Evolutionary conservation across 495 filamentous ascomycete genomes (phyloP), one percentile per base, ranked within the genome.

Genomic region (Aspergillus ellipticus): DNA sequence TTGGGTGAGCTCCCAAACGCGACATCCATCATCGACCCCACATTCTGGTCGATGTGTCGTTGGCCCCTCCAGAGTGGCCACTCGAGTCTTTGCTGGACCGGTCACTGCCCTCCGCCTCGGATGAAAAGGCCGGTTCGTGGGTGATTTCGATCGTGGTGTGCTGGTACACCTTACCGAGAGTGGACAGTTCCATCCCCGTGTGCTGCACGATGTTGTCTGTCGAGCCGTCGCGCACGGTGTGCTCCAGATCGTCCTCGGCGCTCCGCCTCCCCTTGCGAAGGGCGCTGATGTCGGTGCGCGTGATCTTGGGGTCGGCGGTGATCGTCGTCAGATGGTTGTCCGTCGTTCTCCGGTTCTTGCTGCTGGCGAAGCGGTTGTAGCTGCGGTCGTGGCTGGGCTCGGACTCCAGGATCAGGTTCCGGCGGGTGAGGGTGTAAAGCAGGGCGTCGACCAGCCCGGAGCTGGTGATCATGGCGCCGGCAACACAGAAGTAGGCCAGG

Each of bases 371-470:
- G 10, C 66, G 66, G 62, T 70, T 66, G 53, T 75, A 74, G 42
- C 71, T 74, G 37, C 58, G 66, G 47, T 73, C 66, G 15, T 66
- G 24, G 51, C 72, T 75, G 24, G 71, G 67, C 53, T 78, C 74
- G 15, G 74, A 74, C 42, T 76, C 68, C 53, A 74, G 64, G 58
- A 80, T 72, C 22, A 76, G 60, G 54, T 70, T 72, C 45, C 69
- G 66, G 9, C 88, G 78, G n/a, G 88, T 92, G 7, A 85, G 73
- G 4, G 86, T 81, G 69, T 90, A 93, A 2, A 92, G 72, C 13
- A 88, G 60, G 11, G 86, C 86, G 62, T 92, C 89, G 37, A 90
- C 74, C 73, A 86, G 84, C 26, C 89, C 89, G 61, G 86, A 89
- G 54, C 79, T 85, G 9, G 86, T 84, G 48, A 90, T 88, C 54